Base-by-base conservation (phyloP, 768 basidiomycete genomes). In the Macrocybe gigantea region DNA sequence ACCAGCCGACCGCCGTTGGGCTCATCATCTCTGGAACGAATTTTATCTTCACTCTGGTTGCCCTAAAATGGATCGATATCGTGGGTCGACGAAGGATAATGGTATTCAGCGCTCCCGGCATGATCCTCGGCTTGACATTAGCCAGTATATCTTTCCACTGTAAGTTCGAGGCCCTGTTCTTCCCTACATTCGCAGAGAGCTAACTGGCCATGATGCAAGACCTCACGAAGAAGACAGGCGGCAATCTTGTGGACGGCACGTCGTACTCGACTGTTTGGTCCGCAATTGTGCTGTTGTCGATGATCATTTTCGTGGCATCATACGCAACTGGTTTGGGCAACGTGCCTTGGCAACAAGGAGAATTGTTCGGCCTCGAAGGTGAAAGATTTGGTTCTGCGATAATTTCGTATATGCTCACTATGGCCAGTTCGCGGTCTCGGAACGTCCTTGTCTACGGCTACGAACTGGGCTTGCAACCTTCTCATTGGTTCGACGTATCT, bases 321-420 rank as follows among this genome's bases (percentile, higher is more conserved):
- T 93, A 92, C 57, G 90, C 87, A 0, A 84, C 78, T 2, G 84
- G 88, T 4, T 66, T 89, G 11, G 88, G 88, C 0, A 87, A 88
- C 56, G 80, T 89, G 2, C 89, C 89, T 0, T 91, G 89, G 89
- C 87, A 89, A 57, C 89, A 90, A 62, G 88, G 87, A 38, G 89
- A 91, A 60, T 73, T 93, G 8, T 92, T 92, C 65, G 71, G 75
- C 13, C 75, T 91, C 35, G 85, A 89, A 72, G 80, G 82, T 79
- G 37, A 30, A 65, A 60, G 73, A 15, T 32, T 30, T 13, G 15
- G 31, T 30, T n/a, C 34, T 22, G 22, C 22, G 22, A 22, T 22
- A 22, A 22, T 2, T 22, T 33, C 41, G 31, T 31, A 22, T 29
- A 13, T 14, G 7, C 14, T 22, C 33, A 38, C 30, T 13, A 30